phyloP scores from a whole-genome alignment of 1,284 basidiomycete genomes.

The Malassezia globosa region DNA sequence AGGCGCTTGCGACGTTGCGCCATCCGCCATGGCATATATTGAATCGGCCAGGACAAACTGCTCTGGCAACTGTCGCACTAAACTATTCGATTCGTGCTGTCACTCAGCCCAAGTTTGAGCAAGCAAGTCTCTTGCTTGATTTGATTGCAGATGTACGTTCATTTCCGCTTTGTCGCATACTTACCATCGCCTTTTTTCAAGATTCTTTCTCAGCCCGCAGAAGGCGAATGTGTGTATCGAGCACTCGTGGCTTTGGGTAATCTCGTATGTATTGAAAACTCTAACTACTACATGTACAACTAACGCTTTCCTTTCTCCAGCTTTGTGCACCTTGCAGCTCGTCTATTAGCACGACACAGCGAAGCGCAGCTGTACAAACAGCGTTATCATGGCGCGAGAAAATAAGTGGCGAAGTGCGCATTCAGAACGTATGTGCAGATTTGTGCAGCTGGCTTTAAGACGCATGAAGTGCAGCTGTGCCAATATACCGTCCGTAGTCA shows the following conservation, averaged over 20 bases:
- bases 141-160: constrained; percentile 26
- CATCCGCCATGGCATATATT: constrained; percentile 47
- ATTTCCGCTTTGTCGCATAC: not conserved
- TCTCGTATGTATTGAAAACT: constrained; percentile 53
- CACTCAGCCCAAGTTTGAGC: not conserved
- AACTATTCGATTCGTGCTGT: constrained; percentile 54
- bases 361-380: not conserved
- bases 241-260: constrained; percentile 78
- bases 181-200: too few species aligned
- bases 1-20: constrained; percentile 43
- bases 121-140: constrained; percentile 21
- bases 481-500: constrained; percentile 72
- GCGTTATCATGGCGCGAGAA: not conserved
- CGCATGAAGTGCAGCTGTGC: constrained; percentile 1
- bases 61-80: constrained; percentile 64
- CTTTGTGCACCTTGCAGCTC: constrained; percentile 4
- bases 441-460: not conserved
- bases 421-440: constrained; percentile 5
- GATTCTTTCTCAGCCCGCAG: constrained; percentile 51
- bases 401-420: constrained; percentile 1
- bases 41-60: constrained; percentile 61
- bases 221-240: constrained; percentile 75
- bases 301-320: constrained; percentile 2
- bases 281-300: not conserved
- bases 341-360: not conserved